phyloP scores from a whole-genome alignment of 2,329 filamentous ascomycete genomes.

The Onygenales sp. region DNA sequence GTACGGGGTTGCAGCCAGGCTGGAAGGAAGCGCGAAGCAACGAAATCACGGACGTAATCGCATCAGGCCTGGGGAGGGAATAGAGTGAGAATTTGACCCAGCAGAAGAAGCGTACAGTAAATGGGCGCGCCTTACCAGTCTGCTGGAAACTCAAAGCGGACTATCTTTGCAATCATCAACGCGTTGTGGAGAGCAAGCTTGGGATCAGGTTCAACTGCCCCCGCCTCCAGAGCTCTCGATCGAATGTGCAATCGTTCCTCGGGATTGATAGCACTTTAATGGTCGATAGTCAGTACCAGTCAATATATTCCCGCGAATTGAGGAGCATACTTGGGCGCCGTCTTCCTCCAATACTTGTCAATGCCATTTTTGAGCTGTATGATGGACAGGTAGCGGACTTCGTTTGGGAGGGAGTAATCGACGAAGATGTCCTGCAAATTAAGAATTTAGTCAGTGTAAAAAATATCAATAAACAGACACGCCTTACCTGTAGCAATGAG shows the following conservation, averaged over 20 bases:
- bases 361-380: constrained; percentile 96
- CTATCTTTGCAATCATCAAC: constrained; percentile 75
- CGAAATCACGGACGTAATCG: constrained; percentile 46
- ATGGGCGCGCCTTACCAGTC: constrained; percentile 53
- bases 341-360: constrained; percentile 85
- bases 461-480: background rate
- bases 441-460: background rate
- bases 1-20: constrained; percentile 49
- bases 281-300: background rate
- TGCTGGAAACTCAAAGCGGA: constrained; percentile 77
- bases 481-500: constrained; percentile 56
- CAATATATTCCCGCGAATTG: background rate
- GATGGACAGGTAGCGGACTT: constrained; percentile 79
- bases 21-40: constrained; percentile 50
- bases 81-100: constrained; percentile 1
- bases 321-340: constrained; percentile 52
- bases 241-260: constrained; percentile 72
- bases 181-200: constrained; percentile 80
- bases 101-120: background rate
- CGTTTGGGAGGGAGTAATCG: constrained; percentile 63
- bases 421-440: constrained; percentile 61
- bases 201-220: constrained; percentile 64
- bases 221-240: constrained; percentile 63
- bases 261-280: constrained; percentile 45
- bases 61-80: constrained; percentile 33